Evolutionary conservation across 208 protist species (phyloP).

Genomic region (Lotmaria passim): DNA sequence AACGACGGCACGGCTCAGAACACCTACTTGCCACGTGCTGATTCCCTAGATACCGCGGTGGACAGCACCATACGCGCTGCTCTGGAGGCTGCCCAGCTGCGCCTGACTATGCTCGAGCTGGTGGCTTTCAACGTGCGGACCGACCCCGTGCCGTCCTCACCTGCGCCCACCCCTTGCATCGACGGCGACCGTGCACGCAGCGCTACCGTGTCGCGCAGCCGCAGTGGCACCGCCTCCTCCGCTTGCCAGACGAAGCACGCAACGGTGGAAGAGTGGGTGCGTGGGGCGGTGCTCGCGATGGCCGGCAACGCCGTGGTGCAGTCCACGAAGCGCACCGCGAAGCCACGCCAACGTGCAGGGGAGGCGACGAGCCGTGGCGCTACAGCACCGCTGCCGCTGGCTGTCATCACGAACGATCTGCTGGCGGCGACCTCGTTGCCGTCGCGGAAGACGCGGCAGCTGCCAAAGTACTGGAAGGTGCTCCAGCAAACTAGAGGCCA

Average conservation of each 20-base stretch:
- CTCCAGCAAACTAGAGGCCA: slow-evolving; percentile 1
- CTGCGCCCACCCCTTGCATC: no score
- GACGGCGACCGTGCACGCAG: no score
- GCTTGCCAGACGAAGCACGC: neutral
- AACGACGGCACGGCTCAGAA: neutral
- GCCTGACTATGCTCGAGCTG: slow-evolving; percentile 18
- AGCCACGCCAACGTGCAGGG: no score
- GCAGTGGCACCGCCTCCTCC: slow-evolving; percentile 5
- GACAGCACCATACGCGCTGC: slow-evolving; percentile 1
- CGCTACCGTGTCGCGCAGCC: slow-evolving; percentile 23
- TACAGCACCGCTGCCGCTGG: no score
- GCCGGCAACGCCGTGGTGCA: slow-evolving; percentile 59
- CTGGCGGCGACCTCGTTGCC: neutral
- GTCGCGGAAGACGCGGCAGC: slow-evolving; percentile 7
- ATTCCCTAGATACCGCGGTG: neutral
- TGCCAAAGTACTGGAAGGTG: slow-evolving; percentile 47
- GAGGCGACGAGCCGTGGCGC: no score
- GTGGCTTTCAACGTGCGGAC: slow-evolving; percentile 19
- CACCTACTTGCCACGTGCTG: neutral
- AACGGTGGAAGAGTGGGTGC: slow-evolving; percentile 47
- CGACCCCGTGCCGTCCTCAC: neutral
- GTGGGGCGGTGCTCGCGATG: slow-evolving; percentile 51
- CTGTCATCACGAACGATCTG: slow-evolving; percentile 22
- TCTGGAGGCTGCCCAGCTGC: slow-evolving; percentile 36
- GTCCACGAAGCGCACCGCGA: slow-evolving; percentile 24